Conservation (phyloP, 192 early-diverging fungal genomes). For the Cetraspora pellucida region DNA sequence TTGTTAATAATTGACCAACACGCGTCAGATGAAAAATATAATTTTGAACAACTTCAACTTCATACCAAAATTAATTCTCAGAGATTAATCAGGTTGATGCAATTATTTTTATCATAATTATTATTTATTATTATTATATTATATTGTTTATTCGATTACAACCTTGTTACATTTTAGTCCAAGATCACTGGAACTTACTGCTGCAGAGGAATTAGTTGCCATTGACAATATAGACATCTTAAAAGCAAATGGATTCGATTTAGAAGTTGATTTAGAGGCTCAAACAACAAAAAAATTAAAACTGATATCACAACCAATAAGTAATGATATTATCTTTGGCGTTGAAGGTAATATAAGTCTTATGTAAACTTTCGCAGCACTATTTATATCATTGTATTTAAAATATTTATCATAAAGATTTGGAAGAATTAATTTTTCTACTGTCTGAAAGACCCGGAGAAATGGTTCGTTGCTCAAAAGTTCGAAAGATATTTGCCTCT, state of each 20-base stretch:
- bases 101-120: conserved; percentile 6
- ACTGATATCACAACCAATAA: conserved; percentile 74
- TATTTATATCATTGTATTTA: not conserved
- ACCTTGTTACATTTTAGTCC: conserved; percentile 54
- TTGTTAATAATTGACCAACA: conserved; percentile 98
- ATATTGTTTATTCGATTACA: too few relatives aligned
- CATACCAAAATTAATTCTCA: conserved; percentile 66
- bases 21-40: conserved; percentile 96
- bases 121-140: not conserved
- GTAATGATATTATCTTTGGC: conserved; percentile 74
- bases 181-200: conserved; percentile 65
- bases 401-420: conserved; percentile 49
- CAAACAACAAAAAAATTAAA: conserved; percentile 64
- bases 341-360: conserved; percentile 51
- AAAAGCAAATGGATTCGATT: conserved; percentile 80
- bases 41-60: conserved; percentile 83
- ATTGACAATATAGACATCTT: conserved; percentile 74
- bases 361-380: too few relatives aligned
- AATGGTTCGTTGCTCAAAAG: conserved; percentile 68
- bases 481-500: conserved; percentile 80
- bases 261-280: conserved; percentile 61
- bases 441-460: conserved; percentile 53
- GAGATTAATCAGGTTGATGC: conserved; percentile 58
- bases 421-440: conserved; percentile 71
- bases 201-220: conserved; percentile 77